Conservation (phyloP, 495 filamentous ascomycete genomes). For the Lophiostoma macrostomum region DNA sequence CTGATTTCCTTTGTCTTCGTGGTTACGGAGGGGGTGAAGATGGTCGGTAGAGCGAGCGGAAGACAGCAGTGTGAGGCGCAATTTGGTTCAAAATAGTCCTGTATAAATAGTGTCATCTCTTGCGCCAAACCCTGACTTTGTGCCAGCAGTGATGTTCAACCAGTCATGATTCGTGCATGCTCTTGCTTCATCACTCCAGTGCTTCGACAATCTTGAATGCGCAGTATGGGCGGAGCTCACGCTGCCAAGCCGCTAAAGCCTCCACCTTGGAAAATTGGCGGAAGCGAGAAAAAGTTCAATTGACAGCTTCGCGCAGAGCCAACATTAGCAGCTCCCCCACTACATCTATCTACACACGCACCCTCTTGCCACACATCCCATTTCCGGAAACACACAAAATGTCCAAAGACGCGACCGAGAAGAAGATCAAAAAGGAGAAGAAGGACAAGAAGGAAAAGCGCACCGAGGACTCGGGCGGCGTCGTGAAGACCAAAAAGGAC, state of each 20-base stretch:
- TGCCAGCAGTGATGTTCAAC: no score
- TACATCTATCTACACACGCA: background rate
- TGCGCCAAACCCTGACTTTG: background rate
- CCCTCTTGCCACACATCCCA: background rate
- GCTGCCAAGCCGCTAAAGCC: constrained; percentile 18
- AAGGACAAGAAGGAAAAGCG: constrained; percentile 77
- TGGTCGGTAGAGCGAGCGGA: background rate
- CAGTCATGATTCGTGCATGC: no score
- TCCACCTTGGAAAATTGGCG: background rate
- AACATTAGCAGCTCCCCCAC: constrained; percentile 1
- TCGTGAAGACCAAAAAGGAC: constrained; percentile 54
- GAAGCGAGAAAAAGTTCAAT: constrained; percentile 2
- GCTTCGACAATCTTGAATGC: no score
- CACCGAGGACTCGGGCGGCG: constrained; percentile 67
- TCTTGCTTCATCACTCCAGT: no score
- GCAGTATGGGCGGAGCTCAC: no score
- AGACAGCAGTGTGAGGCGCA: background rate
- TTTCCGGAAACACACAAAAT: constrained; percentile 26
- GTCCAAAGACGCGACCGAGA: constrained; percentile 38
- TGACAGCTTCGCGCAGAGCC: constrained; percentile 2
- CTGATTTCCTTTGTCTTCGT: constrained; percentile 12
- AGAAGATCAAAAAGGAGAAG: constrained; percentile 43
- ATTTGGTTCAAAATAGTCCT: constrained; percentile 15
- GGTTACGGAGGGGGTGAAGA: background rate
- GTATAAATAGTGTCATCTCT: constrained; percentile 23